A percentile compares a stretch with the other conserved stretches of the same genome.
Conservation (phyloP, 2,329 filamentous ascomycete genomes). For the Colletotrichum sp. region DNA sequence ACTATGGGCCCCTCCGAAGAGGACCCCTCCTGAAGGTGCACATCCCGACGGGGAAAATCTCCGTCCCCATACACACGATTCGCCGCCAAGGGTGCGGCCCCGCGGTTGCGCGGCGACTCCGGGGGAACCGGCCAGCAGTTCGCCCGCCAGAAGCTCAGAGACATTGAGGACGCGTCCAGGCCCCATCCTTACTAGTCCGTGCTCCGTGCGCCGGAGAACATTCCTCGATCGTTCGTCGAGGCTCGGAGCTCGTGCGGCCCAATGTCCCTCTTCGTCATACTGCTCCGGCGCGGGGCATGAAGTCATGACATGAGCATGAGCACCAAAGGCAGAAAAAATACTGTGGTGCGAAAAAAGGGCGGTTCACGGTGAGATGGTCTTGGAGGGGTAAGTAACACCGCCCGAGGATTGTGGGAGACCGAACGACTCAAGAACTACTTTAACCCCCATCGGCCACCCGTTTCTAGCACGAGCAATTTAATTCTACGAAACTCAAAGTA, state of each 20-base stretch:
- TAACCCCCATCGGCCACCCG: background rate
- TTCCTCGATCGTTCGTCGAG: constrained; percentile 15
- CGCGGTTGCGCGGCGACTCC: background rate
- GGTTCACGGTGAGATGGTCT: background rate
- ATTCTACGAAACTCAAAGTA: background rate
- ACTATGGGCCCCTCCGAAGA: background rate
- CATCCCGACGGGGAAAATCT: background rate
- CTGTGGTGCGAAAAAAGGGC: background rate
- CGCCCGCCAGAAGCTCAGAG: background rate
- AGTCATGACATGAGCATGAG: constrained; percentile 13
- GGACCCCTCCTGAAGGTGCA: background rate
- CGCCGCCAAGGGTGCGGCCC: background rate
- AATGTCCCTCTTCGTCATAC: constrained; percentile 13
- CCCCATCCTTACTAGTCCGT: constrained; percentile 18
- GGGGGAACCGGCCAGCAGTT: background rate
- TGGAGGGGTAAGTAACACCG: background rate
- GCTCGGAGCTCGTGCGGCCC: constrained; percentile 16
- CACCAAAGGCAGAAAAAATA: background rate
- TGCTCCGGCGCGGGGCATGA: constrained; percentile 17
- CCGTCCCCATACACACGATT: background rate
- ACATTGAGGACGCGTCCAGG: background rate
- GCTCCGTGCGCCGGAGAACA: constrained; percentile 17
- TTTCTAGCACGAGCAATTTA: background rate
- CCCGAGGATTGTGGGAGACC: background rate
- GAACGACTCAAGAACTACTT: background rate